Percentiles rank a stretch among this genome's conserved stretches.
Conservation (phyloP, 805 yeast species). For the Barnettozyma californica region DNA sequence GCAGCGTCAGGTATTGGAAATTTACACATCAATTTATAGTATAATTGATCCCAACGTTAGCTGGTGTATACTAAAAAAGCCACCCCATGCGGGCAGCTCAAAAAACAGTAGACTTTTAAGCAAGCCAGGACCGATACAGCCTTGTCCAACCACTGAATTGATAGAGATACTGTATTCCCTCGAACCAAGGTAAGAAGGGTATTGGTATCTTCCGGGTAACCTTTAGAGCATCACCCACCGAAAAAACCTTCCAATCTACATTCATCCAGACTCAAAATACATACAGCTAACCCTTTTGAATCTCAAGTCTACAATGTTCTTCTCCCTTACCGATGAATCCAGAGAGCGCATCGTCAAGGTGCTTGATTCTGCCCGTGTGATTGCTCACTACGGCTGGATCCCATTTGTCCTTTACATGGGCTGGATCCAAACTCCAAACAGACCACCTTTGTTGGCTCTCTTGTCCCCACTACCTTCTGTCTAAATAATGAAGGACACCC, state of each 20-base stretch:
- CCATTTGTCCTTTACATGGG: constrained; percentile 93
- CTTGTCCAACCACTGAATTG: too few relatives aligned
- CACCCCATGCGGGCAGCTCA: too few relatives aligned
- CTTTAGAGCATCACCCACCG: neutral
- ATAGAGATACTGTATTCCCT: too few relatives aligned
- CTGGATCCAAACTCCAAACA: constrained; percentile 74
- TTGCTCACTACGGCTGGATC: constrained; percentile 95
- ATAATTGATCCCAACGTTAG: too few relatives aligned
- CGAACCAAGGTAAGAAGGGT: too few relatives aligned
- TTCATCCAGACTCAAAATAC: neutral
- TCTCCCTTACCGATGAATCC: constrained; percentile 42
- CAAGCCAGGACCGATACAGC: too few relatives aligned
- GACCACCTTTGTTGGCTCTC: constrained; percentile 73
- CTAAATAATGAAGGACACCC: constrained; percentile 27
- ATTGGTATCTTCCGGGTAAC: neutral
- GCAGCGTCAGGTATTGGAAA: too few relatives aligned
- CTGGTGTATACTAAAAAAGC: too few relatives aligned
- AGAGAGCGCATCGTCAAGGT: constrained; percentile 82
- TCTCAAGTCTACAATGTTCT: constrained; percentile 27
- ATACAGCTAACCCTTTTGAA: neutral
- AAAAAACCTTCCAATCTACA: neutral
- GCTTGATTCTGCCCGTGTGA: constrained; percentile 75
- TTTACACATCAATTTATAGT: too few relatives aligned
- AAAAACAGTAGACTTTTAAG: too few relatives aligned
- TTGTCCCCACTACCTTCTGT: constrained; percentile 79